Percentiles rank a stretch among this genome's conserved stretches.
These are phyloP conservation scores for Alternaria tenuissima DNA, from an alignment of 2,329 filamentous ascomycete species.

Conservation along the genomic window DNA sequence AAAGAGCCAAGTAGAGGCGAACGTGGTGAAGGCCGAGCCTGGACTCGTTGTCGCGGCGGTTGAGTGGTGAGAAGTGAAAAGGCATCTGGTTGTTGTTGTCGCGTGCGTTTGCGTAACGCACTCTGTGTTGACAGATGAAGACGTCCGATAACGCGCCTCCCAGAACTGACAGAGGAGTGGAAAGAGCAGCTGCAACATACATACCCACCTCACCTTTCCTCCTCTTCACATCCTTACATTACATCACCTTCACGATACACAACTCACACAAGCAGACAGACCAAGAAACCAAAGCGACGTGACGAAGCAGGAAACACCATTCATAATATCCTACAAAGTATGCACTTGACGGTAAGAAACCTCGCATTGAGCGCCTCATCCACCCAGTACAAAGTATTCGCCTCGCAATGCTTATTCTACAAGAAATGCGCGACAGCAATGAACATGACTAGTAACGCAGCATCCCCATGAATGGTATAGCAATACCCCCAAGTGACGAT, in stretches of 20 bases:
- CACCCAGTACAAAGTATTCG: slow-evolving; percentile 20
- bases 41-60: not conserved
- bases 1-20: not conserved
- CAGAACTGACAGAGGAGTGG: not conserved
- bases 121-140: not conserved
- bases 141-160: not conserved
- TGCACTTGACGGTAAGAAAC: slow-evolving; percentile 20
- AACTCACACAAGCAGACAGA: not conserved
- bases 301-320: slow-evolving; percentile 16
- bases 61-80: not conserved
- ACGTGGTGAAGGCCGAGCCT: not conserved
- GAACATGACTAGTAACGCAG: slow-evolving; percentile 20
- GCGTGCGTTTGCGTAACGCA: not conserved
- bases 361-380: slow-evolving; percentile 11
- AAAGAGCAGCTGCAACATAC: not conserved
- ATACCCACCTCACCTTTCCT: not conserved
- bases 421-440: slow-evolving; percentile 24
- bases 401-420: slow-evolving; percentile 36
- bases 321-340: slow-evolving; percentile 32
- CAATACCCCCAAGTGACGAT: slow-evolving; percentile 21
- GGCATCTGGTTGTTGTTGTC: not conserved
- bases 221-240: not conserved
- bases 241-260: not conserved
- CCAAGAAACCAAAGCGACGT: not conserved
- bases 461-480: slow-evolving; percentile 15